Percentiles rank a stretch among this genome's conserved stretches.
Conservation (phyloP, 768 basidiomycete species). For the Gloeopeniophorella convolvens region DNA sequence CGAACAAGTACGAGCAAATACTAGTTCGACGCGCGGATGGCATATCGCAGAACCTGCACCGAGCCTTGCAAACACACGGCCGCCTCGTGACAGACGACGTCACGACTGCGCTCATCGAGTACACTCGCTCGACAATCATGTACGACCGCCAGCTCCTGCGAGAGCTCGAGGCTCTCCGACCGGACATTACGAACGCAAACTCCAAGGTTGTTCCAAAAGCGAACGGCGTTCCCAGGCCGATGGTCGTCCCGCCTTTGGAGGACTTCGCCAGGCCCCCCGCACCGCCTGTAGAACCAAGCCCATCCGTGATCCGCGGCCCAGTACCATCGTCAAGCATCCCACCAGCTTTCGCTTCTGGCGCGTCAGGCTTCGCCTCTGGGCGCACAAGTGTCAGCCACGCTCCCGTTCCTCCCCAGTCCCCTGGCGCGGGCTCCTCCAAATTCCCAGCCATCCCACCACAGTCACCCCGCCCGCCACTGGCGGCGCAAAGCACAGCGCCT, state of each 20-base stretch:
- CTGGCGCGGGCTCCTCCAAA: constrained; percentile 50
- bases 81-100: constrained; percentile 87
- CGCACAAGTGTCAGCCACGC: constrained; percentile 27
- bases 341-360: constrained; percentile 4
- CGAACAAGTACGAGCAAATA: constrained; percentile 81
- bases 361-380: constrained; percentile 14
- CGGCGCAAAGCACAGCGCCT: constrained; percentile 26
- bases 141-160: constrained; percentile 85
- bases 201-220: constrained; percentile 46
- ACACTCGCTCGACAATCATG: constrained; percentile 85
- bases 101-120: constrained; percentile 83
- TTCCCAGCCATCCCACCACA: background rate
- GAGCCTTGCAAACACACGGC: constrained; percentile 78
- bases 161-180: constrained; percentile 79
- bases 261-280: constrained; percentile 40
- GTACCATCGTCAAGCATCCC: constrained; percentile 17
- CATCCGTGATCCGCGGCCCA: constrained; percentile 22
- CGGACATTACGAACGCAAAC: constrained; percentile 65
- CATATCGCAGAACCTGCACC: constrained; percentile 90
- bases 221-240: constrained; percentile 54
- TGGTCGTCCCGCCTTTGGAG: constrained; percentile 56
- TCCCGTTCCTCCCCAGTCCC: constrained; percentile 38
- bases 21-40: constrained; percentile 83
- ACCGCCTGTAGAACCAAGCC: constrained; percentile 21
- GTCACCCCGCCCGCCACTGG: constrained; percentile 26